Base-by-base conservation (phyloP, 805 yeast genomes). In the Wickerhamomyces sydowiorum region DNA sequence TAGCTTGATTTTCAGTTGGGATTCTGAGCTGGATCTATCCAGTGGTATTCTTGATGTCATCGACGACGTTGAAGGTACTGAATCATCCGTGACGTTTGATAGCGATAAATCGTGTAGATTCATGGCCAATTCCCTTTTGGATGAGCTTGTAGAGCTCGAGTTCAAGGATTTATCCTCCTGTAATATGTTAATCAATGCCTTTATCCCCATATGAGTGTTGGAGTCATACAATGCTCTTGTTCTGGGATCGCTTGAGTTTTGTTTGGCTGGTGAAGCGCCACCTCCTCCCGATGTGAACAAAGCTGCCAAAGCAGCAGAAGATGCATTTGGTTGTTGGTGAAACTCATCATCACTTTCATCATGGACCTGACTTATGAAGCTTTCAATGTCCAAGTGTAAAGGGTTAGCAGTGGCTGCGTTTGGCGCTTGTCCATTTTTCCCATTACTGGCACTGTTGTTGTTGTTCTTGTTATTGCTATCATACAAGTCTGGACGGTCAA, bases 91-190 rank as follows among this genome's bases (percentile, higher is more conserved):
- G 1, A 44, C 66, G 14, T 73, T 67, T 2, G 76, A 59, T 3
- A 80, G 60, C 1, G 85, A 75, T 25, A 81, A 58, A 46, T 78
- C 75, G 45, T 79, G 84, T 25, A 81, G 59, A n/a, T 75, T 72
- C 21, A 75, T 65, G 0, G 81, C 79, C 18, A 75, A 35, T 3
- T 42, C 37, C 59, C 48, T 72, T 68, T 20, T 58, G 18, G 52
- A 61, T 7, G 59, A 61, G 56, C 55, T 36, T 52, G 23, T 58
- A 60, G 25, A 52, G 24, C 28, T 65, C 2, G 49, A 13, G 5
- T 15, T 17, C 4, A 17, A 17, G 9, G 27, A 37, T 13, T 53
- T 48, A 31, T 50, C 54, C 27, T 64, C 66, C 47, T 73, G 78
- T 7, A 79, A 53, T 17, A 79, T 59, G 25, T 64, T 59, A 19